Conservation (phyloP, 345 rosid genomes). For the Sonneratia caseolaris region DNA sequence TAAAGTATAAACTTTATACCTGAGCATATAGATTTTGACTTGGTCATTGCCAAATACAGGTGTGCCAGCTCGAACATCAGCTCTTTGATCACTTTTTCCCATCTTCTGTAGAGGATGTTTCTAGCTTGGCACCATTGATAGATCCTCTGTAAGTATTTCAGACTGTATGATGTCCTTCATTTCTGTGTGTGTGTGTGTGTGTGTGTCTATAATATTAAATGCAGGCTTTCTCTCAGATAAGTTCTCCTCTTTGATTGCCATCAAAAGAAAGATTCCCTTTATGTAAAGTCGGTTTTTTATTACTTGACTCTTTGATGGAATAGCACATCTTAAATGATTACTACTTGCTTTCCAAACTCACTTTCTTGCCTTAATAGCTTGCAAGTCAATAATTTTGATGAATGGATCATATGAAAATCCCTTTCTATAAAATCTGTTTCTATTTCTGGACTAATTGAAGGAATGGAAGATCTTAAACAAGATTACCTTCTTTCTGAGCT, state of each 20-base stretch:
- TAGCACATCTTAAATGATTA: too few species aligned
- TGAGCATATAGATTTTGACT: background rate
- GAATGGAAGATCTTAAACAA: background rate
- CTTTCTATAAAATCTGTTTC: too few species aligned
- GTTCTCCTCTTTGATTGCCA: background rate
- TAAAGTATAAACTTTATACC: background rate
- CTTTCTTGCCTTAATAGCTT: too few species aligned
- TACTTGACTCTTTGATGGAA: too few species aligned
- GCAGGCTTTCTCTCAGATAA: background rate
- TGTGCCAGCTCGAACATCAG: slow-evolving; percentile 93
- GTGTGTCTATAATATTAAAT: background rate
- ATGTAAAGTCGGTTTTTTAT: too few species aligned
- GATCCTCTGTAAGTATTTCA: slow-evolving; percentile 73
- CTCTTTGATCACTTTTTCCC: slow-evolving; percentile 94
- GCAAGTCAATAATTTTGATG: too few species aligned
- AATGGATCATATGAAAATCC: too few species aligned
- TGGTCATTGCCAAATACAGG: slow-evolving; percentile 37
- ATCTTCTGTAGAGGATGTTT: slow-evolving; percentile 74
- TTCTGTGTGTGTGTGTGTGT: background rate
- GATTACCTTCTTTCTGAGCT: background rate
- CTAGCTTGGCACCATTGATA: slow-evolving; percentile 83
- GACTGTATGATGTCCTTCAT: slow-evolving; percentile 6
- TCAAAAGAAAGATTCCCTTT: too few species aligned
- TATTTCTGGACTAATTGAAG: background rate
- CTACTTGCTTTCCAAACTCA: too few species aligned